Evolutionary conservation across 169 alveolate genomes (phyloP).

Genomic region (Perkinsus marinus): DNA sequence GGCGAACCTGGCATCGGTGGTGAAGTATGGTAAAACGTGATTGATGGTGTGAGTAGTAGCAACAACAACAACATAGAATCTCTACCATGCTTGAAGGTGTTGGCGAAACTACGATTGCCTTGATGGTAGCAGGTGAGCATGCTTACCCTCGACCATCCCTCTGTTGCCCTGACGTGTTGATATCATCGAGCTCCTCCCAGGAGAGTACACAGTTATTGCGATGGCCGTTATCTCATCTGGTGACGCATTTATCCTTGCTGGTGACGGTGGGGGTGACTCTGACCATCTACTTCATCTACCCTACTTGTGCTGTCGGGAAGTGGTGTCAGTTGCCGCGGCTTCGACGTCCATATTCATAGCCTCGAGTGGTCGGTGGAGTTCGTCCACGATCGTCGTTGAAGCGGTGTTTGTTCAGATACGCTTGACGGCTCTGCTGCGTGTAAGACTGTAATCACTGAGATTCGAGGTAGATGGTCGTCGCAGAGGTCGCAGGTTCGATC

Average conservation of each 20-base stretch:
- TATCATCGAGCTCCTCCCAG: background rate
- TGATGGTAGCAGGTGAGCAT: too few species aligned
- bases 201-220: too few species aligned
- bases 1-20: too few species aligned
- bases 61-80: too few species aligned
- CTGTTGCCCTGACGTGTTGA: too few species aligned
- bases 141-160: too few species aligned
- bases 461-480: background rate
- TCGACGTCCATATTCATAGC: background rate
- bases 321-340: background rate
- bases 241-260: background rate
- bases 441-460: background rate
- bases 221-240: background rate
- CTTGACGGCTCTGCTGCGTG: background rate
- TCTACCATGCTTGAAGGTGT: too few species aligned
- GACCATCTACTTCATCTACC: background rate
- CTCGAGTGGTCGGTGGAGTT: background rate
- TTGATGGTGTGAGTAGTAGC: too few species aligned
- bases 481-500: background rate
- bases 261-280: background rate
- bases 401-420: too few species aligned
- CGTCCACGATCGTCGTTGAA: too few species aligned
- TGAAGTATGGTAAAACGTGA: too few species aligned
- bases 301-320: background rate
- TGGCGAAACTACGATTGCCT: too few species aligned